Evolutionary conservation across 1,139 yeast species (phyloP), one percentile per base, ranked within the genome.

Genomic region (Sugiyamaella grinbergsii): DNA sequence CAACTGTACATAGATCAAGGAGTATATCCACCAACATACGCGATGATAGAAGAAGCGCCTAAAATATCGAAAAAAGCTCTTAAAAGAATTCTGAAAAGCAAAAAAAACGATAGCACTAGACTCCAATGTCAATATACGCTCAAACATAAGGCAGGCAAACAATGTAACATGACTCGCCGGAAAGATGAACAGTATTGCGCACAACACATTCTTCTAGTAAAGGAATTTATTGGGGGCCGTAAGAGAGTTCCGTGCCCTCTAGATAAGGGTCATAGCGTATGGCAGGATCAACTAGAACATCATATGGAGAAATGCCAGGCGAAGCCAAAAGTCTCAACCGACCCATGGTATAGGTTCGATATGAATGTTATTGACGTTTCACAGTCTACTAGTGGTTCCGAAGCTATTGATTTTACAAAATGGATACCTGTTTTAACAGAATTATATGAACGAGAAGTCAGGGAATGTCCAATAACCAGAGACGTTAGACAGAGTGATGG

Each of bases 191-290:
- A 68, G 48, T 84, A 65, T 61, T 86, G 95, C 64, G 79, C 85
- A 3, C 85, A 84, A 58, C 95, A 86, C 64, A 49, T 53, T 19
- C 66, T 57, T 8, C 49, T 50, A 13, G 47, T 34, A 16, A 54
- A 47, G 36, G 54, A 51, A 29, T 42, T 40, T 5, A 29, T 29
- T 1, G 61, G 61, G 22, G 65, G 66, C 1, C 66, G 71, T 13
- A 71, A 70, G 28, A 70, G 96, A 54, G 75, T 90, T 0, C 80
- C 83, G 3, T 90, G 97, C 67, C 91, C 96, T 0, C 64, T 84
- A 29, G 95, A 89, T 63, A 80, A 83, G 0, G 74, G 79, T 4
- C 97, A 90, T 65, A 77, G 85, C 0, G 81, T 90, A 0, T 82
- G 89, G 86, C 72, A 73, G 45, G 71, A 75, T 40, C 82, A 80